These are phyloP conservation scores for Talaromyces islandicus DNA, from an alignment of 2,329 filamentous ascomycete species.

Conservation along the genomic window DNA sequence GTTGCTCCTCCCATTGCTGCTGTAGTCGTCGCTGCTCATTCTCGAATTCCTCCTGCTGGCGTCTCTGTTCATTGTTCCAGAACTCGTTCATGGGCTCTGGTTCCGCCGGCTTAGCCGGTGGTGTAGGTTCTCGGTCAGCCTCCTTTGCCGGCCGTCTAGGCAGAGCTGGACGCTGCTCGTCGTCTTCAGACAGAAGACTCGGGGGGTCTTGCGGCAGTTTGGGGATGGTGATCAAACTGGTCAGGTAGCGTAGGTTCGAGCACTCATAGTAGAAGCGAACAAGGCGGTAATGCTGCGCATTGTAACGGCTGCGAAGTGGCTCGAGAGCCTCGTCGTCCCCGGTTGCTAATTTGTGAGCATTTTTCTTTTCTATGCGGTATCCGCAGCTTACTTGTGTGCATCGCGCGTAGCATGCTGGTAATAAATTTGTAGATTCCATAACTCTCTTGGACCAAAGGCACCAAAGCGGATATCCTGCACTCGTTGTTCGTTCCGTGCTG, in stretches of 20 bases:
- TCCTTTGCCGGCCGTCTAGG: slow-evolving; percentile 68
- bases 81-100: slow-evolving; percentile 96
- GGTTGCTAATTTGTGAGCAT: slow-evolving; percentile 52
- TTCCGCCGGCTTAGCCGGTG: slow-evolving; percentile 62
- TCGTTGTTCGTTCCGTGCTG: slow-evolving; percentile 88
- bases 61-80: slow-evolving; percentile 87
- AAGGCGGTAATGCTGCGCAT: slow-evolving; percentile 92
- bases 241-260: slow-evolving; percentile 93
- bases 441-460: slow-evolving; percentile 91
- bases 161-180: slow-evolving; percentile 72
- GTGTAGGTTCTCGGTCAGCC: slow-evolving; percentile 64
- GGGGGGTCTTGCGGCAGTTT: slow-evolving; percentile 93
- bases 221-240: slow-evolving; percentile 90
- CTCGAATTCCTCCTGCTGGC: slow-evolving; percentile 91
- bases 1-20: slow-evolving; percentile 76
- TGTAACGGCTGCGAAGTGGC: slow-evolving; percentile 80
- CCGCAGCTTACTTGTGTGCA: slow-evolving; percentile 76
- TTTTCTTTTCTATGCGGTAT: neutral
- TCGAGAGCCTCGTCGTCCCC: slow-evolving; percentile 90
- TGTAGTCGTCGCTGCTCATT: slow-evolving; percentile 86
- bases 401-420: slow-evolving; percentile 96
- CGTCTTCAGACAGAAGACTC: slow-evolving; percentile 79
- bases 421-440: slow-evolving; percentile 99
- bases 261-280: slow-evolving; percentile 99
- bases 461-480: slow-evolving; percentile 88